A percentile compares a stretch with the other conserved stretches of the same genome.
Conservation (phyloP, 2,329 filamentous ascomycete genomes). For the Ophiostoma sp. region DNA sequence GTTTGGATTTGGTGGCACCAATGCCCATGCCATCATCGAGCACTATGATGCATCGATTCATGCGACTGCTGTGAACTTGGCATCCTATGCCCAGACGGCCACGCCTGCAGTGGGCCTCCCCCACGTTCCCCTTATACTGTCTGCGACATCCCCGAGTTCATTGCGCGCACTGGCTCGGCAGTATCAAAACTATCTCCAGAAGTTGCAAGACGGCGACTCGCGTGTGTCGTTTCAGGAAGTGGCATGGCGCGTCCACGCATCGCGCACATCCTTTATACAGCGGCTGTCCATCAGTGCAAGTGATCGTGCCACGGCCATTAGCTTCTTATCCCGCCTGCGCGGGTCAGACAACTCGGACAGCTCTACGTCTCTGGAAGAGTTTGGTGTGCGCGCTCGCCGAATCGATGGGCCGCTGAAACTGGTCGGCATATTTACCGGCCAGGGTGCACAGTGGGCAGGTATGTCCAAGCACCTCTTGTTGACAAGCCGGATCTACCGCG, state of each 20-base stretch:
- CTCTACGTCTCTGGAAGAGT: not conserved
- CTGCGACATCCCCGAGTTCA: constrained; percentile 16
- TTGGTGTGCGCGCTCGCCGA: constrained; percentile 14
- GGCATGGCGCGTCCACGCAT: constrained; percentile 12
- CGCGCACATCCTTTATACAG: constrained; percentile 14
- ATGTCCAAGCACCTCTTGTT: constrained; percentile 28
- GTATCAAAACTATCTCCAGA: not conserved
- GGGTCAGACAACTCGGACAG: constrained; percentile 1
- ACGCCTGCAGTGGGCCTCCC: not conserved
- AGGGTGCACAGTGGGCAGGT: constrained; percentile 26
- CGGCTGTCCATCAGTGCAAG: constrained; percentile 14
- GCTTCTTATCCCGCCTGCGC: not conserved
- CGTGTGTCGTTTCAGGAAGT: not conserved
- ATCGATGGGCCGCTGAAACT: not conserved
- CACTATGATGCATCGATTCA: constrained; percentile 37
- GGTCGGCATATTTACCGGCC: constrained; percentile 23
- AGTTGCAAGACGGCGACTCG: constrained; percentile 25
- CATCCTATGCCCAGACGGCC: no score
- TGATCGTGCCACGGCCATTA: not conserved
- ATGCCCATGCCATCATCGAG: constrained; percentile 43
- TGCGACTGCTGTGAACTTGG: constrained; percentile 30
- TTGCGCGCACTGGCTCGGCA: constrained; percentile 6
- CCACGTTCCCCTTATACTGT: constrained; percentile 12
- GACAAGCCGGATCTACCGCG: constrained; percentile 26
- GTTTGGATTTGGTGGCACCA: constrained; percentile 43